phyloP scores from a whole-genome alignment of 2,329 filamentous ascomycete genomes.

The Botrytis pseudocinerea region DNA sequence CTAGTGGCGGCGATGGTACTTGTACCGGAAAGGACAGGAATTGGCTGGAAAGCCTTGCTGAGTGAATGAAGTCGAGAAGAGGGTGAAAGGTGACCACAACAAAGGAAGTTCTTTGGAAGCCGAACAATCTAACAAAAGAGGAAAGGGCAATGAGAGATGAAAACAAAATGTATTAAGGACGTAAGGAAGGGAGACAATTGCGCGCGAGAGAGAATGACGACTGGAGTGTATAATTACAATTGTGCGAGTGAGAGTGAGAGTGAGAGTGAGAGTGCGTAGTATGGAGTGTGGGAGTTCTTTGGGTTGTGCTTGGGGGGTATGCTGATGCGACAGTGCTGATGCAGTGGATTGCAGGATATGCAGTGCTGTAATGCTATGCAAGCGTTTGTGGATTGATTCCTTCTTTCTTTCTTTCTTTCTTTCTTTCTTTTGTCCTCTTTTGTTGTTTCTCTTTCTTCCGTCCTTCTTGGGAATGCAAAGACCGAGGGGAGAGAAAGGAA shows the following conservation, averaged over 20 bases:
- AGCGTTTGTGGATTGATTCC: neutral
- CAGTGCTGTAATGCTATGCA: slow-evolving; percentile 18
- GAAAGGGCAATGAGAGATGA: slow-evolving; percentile 7
- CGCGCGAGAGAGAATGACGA: neutral
- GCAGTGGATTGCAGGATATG: slow-evolving; percentile 16
- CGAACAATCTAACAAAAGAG: slow-evolving; percentile 2
- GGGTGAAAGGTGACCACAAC: slow-evolving; percentile 7
- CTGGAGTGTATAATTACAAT: slow-evolving; percentile 10
- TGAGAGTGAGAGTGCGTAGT: neutral
- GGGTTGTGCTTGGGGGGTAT: neutral
- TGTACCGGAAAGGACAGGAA: slow-evolving; percentile 20
- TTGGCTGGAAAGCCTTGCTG: slow-evolving; percentile 14
- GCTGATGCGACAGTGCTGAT: neutral
- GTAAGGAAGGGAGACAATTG: slow-evolving; percentile 9
- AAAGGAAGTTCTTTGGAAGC: slow-evolving; percentile 14
- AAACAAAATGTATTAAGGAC: slow-evolving; percentile 4
- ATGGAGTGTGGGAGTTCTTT: neutral
- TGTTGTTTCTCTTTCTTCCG: neutral
- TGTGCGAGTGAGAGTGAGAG: neutral
- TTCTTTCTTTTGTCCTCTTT: neutral
- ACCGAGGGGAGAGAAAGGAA: neutral
- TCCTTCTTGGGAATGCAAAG: neutral
- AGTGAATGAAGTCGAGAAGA: neutral
- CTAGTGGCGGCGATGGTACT: neutral
- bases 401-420: neutral